Evolutionary conservation across 192 early-diverging fungal genomes (phyloP).

Genomic region (Pecoramyces ruminantium): DNA sequence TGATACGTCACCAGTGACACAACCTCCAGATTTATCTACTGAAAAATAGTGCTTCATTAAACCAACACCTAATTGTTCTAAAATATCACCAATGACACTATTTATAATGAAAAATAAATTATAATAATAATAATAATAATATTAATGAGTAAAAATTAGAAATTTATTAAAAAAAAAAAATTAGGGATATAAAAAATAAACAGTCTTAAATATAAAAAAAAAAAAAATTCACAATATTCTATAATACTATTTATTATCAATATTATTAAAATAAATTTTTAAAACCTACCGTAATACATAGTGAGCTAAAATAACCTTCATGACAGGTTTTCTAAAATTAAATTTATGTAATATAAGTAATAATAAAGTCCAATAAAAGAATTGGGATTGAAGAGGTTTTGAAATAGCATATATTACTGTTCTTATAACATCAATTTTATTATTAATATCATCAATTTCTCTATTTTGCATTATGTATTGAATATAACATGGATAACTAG

Average conservation of each 20-base stretch:
- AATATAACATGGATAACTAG: background rate
- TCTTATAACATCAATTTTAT: background rate
- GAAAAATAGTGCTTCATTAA: too few relatives aligned
- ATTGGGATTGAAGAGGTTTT: background rate
- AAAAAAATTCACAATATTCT: too few relatives aligned
- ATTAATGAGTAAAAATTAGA: too few relatives aligned
- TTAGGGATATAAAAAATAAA: too few relatives aligned
- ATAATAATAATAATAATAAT: too few relatives aligned
- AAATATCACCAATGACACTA: background rate
- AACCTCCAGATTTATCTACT: too few relatives aligned
- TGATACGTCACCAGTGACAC: too few relatives aligned
- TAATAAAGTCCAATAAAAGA: background rate
- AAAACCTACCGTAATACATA: background rate
- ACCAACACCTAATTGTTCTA: background rate
- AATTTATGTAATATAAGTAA: background rate
- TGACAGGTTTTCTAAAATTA: background rate
- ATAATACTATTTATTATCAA: too few relatives aligned
- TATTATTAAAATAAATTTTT: too few relatives aligned
- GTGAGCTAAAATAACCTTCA: background rate
- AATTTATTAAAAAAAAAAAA: too few relatives aligned
- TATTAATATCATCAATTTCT: background rate
- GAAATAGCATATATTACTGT: background rate
- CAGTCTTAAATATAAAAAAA: too few relatives aligned
- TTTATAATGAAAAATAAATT: too few relatives aligned
- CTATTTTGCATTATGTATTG: background rate